Percentiles rank a stretch among this genome's conserved stretches.
phyloP scores from a whole-genome alignment of 2,329 filamentous ascomycete species.

The Ophiostoma novo-ulmi region DNA sequence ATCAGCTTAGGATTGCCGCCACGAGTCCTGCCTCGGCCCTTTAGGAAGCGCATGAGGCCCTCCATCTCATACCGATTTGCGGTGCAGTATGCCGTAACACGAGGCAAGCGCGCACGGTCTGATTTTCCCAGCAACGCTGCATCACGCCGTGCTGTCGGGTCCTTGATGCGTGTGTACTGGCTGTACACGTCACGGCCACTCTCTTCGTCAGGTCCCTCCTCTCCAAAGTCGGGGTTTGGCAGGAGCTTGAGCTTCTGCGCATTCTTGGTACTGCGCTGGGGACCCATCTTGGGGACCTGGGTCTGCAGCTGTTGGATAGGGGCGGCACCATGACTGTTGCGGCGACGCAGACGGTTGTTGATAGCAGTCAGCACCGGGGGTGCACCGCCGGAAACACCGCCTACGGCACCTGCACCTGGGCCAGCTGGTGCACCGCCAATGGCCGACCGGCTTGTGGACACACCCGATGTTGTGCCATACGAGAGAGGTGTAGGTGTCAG shows the following conservation, averaged over 20 bases:
- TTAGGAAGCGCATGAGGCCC: constrained; percentile 81
- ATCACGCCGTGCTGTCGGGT: constrained; percentile 86
- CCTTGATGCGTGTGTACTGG: constrained; percentile 96
- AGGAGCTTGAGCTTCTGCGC: constrained; percentile 97
- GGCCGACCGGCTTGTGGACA: constrained; percentile 3
- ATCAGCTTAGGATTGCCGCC: constrained; percentile 86
- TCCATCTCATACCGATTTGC: constrained; percentile 89
- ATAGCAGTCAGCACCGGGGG: constrained; percentile 68
- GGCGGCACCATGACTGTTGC: constrained; percentile 67
- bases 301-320: constrained; percentile 27
- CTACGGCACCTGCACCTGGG: not conserved
- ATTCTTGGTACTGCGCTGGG: constrained; percentile 90
- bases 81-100: constrained; percentile 95
- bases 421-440: not conserved
- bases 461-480: constrained; percentile 30
- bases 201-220: constrained; percentile 76
- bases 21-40: constrained; percentile 70
- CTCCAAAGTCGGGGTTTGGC: constrained; percentile 78
- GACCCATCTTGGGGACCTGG: constrained; percentile 69
- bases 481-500: constrained; percentile 30
- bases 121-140: constrained; percentile 90
- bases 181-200: constrained; percentile 94
- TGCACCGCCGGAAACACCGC: constrained; percentile 8
- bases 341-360: constrained; percentile 79
- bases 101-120: constrained; percentile 76